Evolutionary conservation across 1,284 basidiomycete genomes (phyloP), one percentile per base, ranked within the genome.

Genomic region (Papiliotrema flavescens): DNA sequence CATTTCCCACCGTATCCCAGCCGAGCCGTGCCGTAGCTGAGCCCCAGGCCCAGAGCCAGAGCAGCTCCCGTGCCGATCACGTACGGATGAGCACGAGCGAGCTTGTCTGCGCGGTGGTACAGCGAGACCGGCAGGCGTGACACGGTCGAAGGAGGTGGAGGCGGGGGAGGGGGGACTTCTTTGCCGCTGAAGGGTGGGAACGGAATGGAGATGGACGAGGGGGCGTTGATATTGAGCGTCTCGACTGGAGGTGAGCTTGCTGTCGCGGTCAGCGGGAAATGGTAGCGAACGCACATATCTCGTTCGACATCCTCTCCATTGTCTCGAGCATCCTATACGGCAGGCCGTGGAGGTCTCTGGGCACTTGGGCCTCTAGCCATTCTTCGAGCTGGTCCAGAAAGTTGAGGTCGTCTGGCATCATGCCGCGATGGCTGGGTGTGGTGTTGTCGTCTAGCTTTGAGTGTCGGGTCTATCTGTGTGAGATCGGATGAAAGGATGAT

Each of bases 301-400:
- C 75, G 24, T 70, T 69, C 15, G 62, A 67, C 23, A 75, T 58
- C 15, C 72, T 61, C 56, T 76, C 73, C 40, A 74, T 65, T 1
- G 71, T 73, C 53, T 75, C 75, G 17, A 74, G 56, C 65, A 75
- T 65, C 62, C 69, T 64, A 41, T 60, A 61, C 8, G 75, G 73
- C 19, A 76, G 63, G 39, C 75, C 73, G 43, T 70, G 65, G 22
- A 76, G 55, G 58, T 76, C 73, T 23, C 56, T 44, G 4, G 75
- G 73, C 32, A 76, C 66, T 58, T 74, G 72, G 1, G 64, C 62
- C 54, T 74, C 68, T 37, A 76, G 61, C 70, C 74, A 74, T 50
- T 72, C 65, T 59, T 76, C 73, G 53, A 76, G 64, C 56, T 76
- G 68, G 60, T 74, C 72, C 45, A 75, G 68, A 49, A 76, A 57